These are phyloP conservation scores for Bassia scoparia DNA, from an alignment of 148 eudicot species.

Conservation along the genomic window DNA sequence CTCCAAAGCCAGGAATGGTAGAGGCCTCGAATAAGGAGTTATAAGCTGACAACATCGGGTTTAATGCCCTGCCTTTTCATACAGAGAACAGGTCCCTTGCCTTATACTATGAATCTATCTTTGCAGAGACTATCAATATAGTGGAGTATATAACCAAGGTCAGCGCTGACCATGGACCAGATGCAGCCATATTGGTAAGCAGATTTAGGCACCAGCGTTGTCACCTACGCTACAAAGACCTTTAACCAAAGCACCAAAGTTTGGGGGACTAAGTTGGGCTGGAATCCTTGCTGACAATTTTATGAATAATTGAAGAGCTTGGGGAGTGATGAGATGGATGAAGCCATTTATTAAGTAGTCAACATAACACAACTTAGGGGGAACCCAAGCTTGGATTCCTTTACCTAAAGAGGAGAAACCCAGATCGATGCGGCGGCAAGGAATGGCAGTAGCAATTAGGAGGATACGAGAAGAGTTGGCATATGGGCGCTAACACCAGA, in stretches of 20 bases:
- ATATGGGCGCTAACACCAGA: too few relatives aligned
- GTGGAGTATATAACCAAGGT: not conserved
- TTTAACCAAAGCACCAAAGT: conserved; percentile 4
- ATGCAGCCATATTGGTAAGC: not conserved
- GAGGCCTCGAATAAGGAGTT: not conserved
- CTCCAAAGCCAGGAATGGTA: not conserved
- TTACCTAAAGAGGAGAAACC: conserved; percentile 1
- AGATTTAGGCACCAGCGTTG: not conserved
- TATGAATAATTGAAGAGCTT: not conserved
- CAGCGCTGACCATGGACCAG: not conserved
- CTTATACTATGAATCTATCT: not conserved
- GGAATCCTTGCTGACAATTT: not conserved
- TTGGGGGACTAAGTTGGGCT: not conserved
- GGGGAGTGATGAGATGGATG: not conserved
- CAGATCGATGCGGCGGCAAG: not conserved
- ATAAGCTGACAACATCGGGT: conserved; percentile 1
- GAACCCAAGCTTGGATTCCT: conserved; percentile 8
- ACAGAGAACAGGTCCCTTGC: not conserved
- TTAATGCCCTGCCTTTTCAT: not conserved
- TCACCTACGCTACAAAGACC: not conserved
- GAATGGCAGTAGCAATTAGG: not conserved
- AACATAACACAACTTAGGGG: not conserved
- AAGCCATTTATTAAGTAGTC: not conserved
- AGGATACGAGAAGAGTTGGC: too few relatives aligned
- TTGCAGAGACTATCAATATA: conserved; percentile 5